Evolutionary conservation across 2,329 filamentous ascomycete genomes (phyloP).

Genomic region (Fusarium musae): DNA sequence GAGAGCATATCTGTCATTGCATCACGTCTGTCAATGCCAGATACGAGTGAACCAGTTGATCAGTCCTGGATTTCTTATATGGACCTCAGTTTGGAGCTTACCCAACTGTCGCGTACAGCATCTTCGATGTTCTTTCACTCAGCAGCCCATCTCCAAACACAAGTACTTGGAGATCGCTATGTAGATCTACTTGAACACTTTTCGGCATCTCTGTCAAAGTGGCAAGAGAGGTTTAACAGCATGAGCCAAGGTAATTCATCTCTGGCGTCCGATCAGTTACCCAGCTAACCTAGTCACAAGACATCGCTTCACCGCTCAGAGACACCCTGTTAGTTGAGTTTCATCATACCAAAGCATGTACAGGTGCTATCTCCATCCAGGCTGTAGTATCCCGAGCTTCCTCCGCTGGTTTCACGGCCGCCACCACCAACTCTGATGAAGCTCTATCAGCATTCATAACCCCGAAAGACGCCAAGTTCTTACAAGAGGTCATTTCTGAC

Average conservation of each 20-base stretch:
- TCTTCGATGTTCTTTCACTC: slow-evolving; percentile 41
- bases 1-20: slow-evolving; percentile 14
- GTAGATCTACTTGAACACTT: slow-evolving; percentile 35
- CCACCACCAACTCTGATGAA: slow-evolving; percentile 10
- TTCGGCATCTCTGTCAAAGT: slow-evolving; percentile 13
- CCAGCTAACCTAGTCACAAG: not conserved
- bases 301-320: slow-evolving; percentile 2
- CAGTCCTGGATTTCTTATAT: slow-evolving; percentile 27
- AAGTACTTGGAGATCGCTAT: slow-evolving; percentile 33
- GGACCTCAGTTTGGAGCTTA: slow-evolving; percentile 31
- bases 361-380: slow-evolving; percentile 34
- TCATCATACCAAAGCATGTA: slow-evolving; percentile 37
- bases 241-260: not conserved
- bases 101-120: slow-evolving; percentile 27
- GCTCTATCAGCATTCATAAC: slow-evolving; percentile 27
- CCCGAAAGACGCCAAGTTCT: slow-evolving; percentile 25
- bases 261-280: accelerated
- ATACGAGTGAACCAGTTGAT: not conserved
- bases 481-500: slow-evolving; percentile 36
- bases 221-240: slow-evolving; percentile 21
- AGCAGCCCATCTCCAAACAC: slow-evolving; percentile 20
- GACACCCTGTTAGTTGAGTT: slow-evolving; percentile 31
- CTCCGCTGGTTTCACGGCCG: slow-evolving; percentile 2
- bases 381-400: slow-evolving; percentile 34
- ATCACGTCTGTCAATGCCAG: not conserved